Conservation (phyloP, 2,329 filamentous ascomycete species). For the Calonectria pauciramosa region DNA sequence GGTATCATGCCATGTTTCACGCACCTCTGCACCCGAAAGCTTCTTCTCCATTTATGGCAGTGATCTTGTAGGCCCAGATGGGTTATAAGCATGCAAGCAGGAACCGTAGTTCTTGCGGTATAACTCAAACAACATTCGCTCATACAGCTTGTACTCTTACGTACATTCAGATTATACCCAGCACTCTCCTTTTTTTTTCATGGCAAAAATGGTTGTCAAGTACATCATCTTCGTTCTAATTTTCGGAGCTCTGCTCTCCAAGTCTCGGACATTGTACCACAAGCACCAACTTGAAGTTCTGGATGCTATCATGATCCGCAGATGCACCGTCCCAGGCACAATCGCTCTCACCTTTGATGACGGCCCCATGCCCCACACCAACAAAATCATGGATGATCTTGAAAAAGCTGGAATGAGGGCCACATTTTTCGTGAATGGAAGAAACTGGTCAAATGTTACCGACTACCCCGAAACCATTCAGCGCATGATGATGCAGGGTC, state of each 20-base stretch:
- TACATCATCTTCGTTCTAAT: not conserved
- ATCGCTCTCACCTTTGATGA: not conserved
- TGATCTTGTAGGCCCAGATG: not conserved
- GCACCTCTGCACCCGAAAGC: not conserved
- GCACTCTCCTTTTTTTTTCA: not conserved
- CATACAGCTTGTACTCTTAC: not conserved
- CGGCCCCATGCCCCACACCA: not conserved
- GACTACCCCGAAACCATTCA: not conserved
- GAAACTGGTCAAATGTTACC: not conserved
- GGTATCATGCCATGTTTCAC: not conserved
- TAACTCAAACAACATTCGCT: not conserved
- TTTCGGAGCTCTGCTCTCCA: not conserved
- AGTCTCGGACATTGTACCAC: not conserved
- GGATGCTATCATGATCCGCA: not conserved
- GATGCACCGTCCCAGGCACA: not conserved
- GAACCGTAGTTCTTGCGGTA: not conserved
- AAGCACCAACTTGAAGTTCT: not conserved
- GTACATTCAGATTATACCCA: not conserved
- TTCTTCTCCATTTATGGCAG: not conserved
- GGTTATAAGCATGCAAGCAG: not conserved
- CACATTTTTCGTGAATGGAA: not conserved
- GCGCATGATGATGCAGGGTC: not conserved
- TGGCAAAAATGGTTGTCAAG: not conserved
- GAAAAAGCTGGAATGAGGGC: not conserved
- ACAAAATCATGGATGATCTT: not conserved